Evolutionary conservation across 2,329 filamentous ascomycete species (phyloP).

Genomic region (Penicillium sp.): DNA sequence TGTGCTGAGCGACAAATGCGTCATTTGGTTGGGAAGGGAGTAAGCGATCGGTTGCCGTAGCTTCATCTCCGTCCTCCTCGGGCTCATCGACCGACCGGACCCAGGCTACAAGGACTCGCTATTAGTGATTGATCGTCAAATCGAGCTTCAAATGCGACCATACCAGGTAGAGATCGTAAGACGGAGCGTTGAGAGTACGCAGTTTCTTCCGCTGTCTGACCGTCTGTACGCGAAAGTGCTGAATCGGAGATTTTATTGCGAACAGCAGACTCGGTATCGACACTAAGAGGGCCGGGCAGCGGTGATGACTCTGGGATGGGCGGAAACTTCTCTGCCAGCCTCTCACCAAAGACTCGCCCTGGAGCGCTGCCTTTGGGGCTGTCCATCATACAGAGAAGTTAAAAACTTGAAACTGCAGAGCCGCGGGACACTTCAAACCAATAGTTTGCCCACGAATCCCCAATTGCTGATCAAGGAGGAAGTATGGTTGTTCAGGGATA

Average conservation of each 20-base stretch:
- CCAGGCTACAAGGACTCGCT: constrained; percentile 37
- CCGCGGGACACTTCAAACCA: constrained; percentile 18
- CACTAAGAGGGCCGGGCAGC: constrained; percentile 13
- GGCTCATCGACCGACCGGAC: constrained; percentile 41
- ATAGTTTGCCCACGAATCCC: constrained; percentile 15
- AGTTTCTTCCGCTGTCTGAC: constrained; percentile 16
- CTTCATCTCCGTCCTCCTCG: constrained; percentile 38
- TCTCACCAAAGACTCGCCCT: constrained; percentile 22
- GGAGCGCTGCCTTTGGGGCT: constrained; percentile 20
- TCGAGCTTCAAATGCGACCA: constrained; percentile 4
- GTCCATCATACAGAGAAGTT: constrained; percentile 12
- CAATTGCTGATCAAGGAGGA: neutral
- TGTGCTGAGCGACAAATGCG: constrained; percentile 48
- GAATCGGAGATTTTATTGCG: constrained; percentile 23
- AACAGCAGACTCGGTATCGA: constrained; percentile 21
- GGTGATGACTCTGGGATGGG: constrained; percentile 12
- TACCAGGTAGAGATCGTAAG: constrained; percentile 42
- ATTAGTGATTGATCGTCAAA: constrained; percentile 7
- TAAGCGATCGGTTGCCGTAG: constrained; percentile 32
- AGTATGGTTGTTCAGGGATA: neutral
- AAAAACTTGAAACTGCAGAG: constrained; percentile 9
- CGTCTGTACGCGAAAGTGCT: constrained; percentile 20
- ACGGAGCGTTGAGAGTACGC: constrained; percentile 11
- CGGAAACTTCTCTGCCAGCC: constrained; percentile 21
- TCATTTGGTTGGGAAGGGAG: constrained; percentile 39